A percentile compares a stretch with the other conserved stretches of the same genome.
Conservation (phyloP, 805 yeast species). For the Saccharomyces eubayanus region DNA sequence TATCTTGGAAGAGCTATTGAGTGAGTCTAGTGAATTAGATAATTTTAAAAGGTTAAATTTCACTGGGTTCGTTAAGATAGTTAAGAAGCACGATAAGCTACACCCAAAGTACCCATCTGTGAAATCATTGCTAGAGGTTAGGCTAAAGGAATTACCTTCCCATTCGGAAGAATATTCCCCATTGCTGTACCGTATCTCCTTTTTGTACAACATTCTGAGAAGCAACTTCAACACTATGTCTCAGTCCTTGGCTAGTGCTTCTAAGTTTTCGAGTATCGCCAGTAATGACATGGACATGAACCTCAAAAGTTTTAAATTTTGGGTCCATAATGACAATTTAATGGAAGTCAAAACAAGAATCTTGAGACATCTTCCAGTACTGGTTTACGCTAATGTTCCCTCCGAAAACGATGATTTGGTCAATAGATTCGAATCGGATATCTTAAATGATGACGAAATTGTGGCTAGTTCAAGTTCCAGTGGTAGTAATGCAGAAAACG, state of each 20-base stretch:
- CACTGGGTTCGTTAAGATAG: conserved; percentile 91
- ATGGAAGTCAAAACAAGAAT: conserved; percentile 97
- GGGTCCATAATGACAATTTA: conserved; percentile 94
- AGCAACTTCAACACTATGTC: conserved; percentile 39
- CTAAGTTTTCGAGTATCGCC: conserved; percentile 25
- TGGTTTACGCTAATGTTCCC: conserved; percentile 51
- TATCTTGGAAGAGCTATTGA: conserved; percentile 64
- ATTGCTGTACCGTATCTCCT: conserved; percentile 70
- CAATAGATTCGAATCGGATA: conserved; percentile 20
- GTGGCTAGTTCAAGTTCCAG: conserved; percentile 33
- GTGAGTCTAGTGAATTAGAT: conserved; percentile 76
- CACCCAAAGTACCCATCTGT: conserved; percentile 80
- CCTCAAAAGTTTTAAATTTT: conserved; percentile 70
- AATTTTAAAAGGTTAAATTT: conserved; percentile 85
- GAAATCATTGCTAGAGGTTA: conserved; percentile 76
- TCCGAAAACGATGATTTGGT: conserved; percentile 28
- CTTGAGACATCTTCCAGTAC: conserved; percentile 84
- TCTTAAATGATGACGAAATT: conserved; percentile 21
- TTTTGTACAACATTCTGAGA: conserved; percentile 71
- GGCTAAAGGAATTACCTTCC: conserved; percentile 81
- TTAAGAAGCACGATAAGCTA: conserved; percentile 89
- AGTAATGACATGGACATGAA: conserved; percentile 29
- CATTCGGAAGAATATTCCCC: conserved; percentile 95
- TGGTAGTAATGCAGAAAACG: conserved; percentile 35
- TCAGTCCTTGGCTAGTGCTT: conserved; percentile 34